Evolutionary conservation across 768 basidiomycete genomes (phyloP), one percentile per base, ranked within the genome.

Genomic region (Serendipita sp.): DNA sequence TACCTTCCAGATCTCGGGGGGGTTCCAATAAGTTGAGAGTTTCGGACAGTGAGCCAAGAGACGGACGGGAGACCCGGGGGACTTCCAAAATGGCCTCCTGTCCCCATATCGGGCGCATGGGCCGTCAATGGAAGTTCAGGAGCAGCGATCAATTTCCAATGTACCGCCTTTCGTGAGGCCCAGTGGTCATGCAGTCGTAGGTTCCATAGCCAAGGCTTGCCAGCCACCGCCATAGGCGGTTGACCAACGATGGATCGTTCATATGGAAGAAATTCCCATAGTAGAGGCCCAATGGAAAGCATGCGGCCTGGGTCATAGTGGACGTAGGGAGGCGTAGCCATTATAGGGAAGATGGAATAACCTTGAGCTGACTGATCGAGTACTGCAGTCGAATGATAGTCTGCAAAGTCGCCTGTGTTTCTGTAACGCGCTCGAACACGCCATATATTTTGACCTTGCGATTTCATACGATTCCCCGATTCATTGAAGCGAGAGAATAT

Each of bases 401-500:
- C 36, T 18, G 56, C 10, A 23, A 23, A 23, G 23, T 23, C 23
- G 23, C 23, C 23, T 23, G 23, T 23, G 23, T 23, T 23, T 35
- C 34, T 60, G 28, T 35, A 60, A 23, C 56, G 56, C 10, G 56
- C 56, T 10, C 56, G 28, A 8, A 60, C 56, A 10, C 56, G 56
- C 56, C 56, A 60, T 11, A 60, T 60, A 32, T 23, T 60, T 35
- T 60, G 56, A 18, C 56, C 56, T 35, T 60, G 56, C 10, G 56
- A 60, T 38, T 60, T 60, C 56, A 60, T 60, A 30, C 56, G 56
- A n/a, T 60, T 60, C 30, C 56, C 56, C n/a, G 56, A 60, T n/a
- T 60, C 56, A n/a, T 60, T 60, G 36, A 60, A 60, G 56, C 56
- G 56, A 5, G 56, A 60, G 28, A 60, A 60, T 32, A 60, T 11